Percentiles rank a stretch among this genome's conserved stretches.
phyloP scores from a whole-genome alignment of 768 basidiomycete species.

The Tricholoma bakamatsutake region DNA sequence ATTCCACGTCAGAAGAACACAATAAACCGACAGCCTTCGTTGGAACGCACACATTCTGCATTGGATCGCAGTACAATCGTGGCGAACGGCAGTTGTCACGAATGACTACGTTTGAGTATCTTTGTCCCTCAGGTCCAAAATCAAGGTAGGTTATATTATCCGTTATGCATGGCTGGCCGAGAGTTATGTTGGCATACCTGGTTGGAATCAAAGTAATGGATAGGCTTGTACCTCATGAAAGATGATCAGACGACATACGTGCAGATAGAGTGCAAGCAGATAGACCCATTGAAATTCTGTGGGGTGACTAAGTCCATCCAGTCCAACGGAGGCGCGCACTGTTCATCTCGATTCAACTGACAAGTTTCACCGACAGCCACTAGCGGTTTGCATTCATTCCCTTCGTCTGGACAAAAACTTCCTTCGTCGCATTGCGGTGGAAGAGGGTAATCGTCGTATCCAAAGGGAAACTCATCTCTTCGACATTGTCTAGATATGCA shows the following conservation, averaged over 20 bases:
- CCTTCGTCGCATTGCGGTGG: conserved; percentile 50
- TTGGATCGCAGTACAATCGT: conserved; percentile 48
- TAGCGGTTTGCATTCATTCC: conserved; percentile 44
- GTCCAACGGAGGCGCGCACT: conserved; percentile 38
- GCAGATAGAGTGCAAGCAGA: conserved; percentile 56
- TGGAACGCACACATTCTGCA: conserved; percentile 35
- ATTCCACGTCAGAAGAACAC: conserved; percentile 53
- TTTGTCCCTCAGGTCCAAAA: conserved; percentile 30
- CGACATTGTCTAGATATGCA: conserved; percentile 53
- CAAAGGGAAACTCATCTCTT: conserved; percentile 56
- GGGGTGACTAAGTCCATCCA: conserved; percentile 33
- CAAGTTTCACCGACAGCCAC: conserved; percentile 40
- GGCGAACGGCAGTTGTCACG: conserved; percentile 54
- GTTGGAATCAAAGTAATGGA: neutral
- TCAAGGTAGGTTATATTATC: conserved; percentile 51
- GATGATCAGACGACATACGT: conserved; percentile 55
- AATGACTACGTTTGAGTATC: conserved; percentile 44
- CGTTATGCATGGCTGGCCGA: conserved; percentile 44
- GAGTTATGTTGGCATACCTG: conserved; percentile 52
- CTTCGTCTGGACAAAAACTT: conserved; percentile 66
- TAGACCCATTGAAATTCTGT: conserved; percentile 44
- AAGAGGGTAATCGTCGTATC: conserved; percentile 32
- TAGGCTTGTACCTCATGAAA: conserved; percentile 11
- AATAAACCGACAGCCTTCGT: conserved; percentile 34
- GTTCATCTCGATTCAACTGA: conserved; percentile 59